phyloP scores from a whole-genome alignment of 2,329 filamentous ascomycete genomes.

The Tolypocladium tropicale region DNA sequence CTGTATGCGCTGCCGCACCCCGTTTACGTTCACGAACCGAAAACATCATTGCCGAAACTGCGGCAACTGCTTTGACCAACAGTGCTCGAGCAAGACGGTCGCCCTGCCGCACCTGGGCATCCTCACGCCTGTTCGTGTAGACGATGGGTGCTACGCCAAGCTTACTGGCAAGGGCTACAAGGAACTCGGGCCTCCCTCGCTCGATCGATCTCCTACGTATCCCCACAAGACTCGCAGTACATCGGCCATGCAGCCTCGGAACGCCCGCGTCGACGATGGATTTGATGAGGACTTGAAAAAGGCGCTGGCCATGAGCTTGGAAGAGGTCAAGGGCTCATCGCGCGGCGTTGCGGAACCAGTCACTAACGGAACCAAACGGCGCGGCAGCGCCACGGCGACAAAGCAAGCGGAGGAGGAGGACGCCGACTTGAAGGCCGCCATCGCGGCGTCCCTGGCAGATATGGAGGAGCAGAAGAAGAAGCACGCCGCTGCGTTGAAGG shows the following conservation, averaged over 20 bases:
- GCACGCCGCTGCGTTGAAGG: slow-evolving; percentile 74
- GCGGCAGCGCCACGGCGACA: slow-evolving; percentile 20
- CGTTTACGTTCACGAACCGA: slow-evolving; percentile 95
- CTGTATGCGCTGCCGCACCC: slow-evolving; percentile 92
- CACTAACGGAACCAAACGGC: slow-evolving; percentile 27
- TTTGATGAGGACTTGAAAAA: slow-evolving; percentile 94
- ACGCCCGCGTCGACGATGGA: slow-evolving; percentile 75
- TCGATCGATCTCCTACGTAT: slow-evolving; percentile 37
- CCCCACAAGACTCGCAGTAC: slow-evolving; percentile 56
- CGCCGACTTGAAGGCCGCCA: slow-evolving; percentile 85
- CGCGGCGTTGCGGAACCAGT: slow-evolving; percentile 60
- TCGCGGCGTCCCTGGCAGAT: slow-evolving; percentile 86
- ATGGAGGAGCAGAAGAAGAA: slow-evolving; percentile 98
- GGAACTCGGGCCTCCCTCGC: slow-evolving; percentile 27
- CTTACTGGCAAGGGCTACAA: slow-evolving; percentile 59
- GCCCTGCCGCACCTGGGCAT: slow-evolving; percentile 91
- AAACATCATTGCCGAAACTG: slow-evolving; percentile 99
- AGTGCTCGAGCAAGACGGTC: slow-evolving; percentile 83
- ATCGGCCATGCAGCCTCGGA: slow-evolving; percentile 75
- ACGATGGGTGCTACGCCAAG: slow-evolving; percentile 90
- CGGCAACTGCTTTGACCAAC: slow-evolving; percentile 92
- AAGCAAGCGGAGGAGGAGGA: slow-evolving; percentile 72
- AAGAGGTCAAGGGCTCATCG: slow-evolving; percentile 72
- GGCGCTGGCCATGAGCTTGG: slow-evolving; percentile 91
- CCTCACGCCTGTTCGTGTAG: slow-evolving; percentile 79